Percentiles rank a stretch among this genome's conserved stretches.
Evolutionary conservation across 2,329 filamentous ascomycete species (phyloP).

Genomic region (Tolypocladium cylindrosporum): DNA sequence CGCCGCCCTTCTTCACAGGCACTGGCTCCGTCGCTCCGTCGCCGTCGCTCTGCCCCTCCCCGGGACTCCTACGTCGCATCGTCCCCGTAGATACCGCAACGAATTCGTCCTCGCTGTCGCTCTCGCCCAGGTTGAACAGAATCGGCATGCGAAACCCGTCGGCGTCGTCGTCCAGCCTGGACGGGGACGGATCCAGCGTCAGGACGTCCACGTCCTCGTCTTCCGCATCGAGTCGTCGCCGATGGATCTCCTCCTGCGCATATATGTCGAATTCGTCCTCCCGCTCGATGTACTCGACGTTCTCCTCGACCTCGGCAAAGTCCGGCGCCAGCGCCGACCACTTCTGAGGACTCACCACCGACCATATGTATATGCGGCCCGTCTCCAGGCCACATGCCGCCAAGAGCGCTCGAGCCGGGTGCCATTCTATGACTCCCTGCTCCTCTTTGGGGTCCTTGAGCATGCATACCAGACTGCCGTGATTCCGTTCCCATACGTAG

Average conservation of each 20-base stretch:
- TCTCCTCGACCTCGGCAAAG: constrained; percentile 96
- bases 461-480: constrained; percentile 92
- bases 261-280: constrained; percentile 99
- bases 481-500: constrained; percentile 93
- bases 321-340: constrained; percentile 97
- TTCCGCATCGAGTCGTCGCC: constrained; percentile 79
- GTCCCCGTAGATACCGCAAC: constrained; percentile 63
- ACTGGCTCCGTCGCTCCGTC: constrained; percentile 38
- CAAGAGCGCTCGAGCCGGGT: constrained; percentile 76
- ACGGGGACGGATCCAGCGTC: constrained; percentile 57
- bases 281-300: constrained; percentile 88
- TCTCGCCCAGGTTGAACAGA: constrained; percentile 83
- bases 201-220: constrained; percentile 91
- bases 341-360: constrained; percentile 85
- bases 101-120: constrained; percentile 89
- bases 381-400: constrained; percentile 89
- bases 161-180: constrained; percentile 49
- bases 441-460: constrained; percentile 95
- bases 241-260: constrained; percentile 86
- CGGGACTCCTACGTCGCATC: constrained; percentile 76
- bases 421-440: constrained; percentile 94
- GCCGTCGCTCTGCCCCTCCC: constrained; percentile 54
- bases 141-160: constrained; percentile 83
- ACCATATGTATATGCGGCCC: constrained; percentile 92
- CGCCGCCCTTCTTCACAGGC: constrained; percentile 27